These are phyloP conservation scores for Coemansia sp. DNA, from an alignment of 192 early-diverging fungal species.

Conservation along the genomic window DNA sequence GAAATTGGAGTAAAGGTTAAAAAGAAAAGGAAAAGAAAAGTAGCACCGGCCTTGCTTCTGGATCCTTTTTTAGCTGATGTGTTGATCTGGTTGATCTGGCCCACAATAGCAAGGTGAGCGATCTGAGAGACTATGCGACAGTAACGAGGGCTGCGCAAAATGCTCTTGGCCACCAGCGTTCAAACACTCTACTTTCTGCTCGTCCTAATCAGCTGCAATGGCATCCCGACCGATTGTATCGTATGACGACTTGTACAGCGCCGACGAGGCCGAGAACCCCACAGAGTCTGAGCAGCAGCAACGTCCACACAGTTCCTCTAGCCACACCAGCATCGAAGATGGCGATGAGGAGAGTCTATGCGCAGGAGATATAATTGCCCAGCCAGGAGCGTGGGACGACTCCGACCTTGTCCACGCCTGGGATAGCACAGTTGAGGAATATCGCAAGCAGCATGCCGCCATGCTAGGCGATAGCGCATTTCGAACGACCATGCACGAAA, in stretches of 20 bases:
- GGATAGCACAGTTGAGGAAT: constrained; percentile 64
- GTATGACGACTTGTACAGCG: constrained; percentile 44
- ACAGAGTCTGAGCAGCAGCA: constrained; percentile 1
- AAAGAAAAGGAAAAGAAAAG: neutral
- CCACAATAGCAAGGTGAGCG: neutral
- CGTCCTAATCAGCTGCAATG: constrained; percentile 4
- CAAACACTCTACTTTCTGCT: neutral
- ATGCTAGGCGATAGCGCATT: constrained; percentile 32
- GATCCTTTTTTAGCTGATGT: neutral
- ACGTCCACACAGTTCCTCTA: neutral
- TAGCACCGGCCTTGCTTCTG: neutral
- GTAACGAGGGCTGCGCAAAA: neutral
- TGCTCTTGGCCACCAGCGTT: neutral
- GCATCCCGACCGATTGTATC: constrained; percentile 39
- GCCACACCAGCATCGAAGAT: constrained; percentile 12
- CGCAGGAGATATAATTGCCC: constrained; percentile 9
- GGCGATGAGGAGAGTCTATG: constrained; percentile 1
- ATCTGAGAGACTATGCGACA: neutral
- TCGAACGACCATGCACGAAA: constrained; percentile 18
- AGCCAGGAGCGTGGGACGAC: constrained; percentile 62
- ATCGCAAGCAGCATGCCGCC: constrained; percentile 49
- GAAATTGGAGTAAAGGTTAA: neutral
- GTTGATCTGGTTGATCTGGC: neutral
- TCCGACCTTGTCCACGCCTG: constrained; percentile 64
- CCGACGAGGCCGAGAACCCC: constrained; percentile 10